Conservation (phyloP, 1,284 basidiomycete species). For the Paramarasmius palmivorus region DNA sequence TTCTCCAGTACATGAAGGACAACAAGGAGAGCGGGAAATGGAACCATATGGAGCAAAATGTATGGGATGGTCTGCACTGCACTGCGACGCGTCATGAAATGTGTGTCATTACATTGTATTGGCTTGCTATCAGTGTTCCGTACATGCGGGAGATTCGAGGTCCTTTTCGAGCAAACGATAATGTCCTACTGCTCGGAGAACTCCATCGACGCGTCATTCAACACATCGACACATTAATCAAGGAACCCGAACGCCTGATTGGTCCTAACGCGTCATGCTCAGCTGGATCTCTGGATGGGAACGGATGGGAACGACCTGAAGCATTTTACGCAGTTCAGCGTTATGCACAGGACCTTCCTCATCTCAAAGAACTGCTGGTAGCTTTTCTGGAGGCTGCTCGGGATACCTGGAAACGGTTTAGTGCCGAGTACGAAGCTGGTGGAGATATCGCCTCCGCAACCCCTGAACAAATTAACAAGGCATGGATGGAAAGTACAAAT, state of each 20-base stretch:
- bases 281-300: slow-evolving; percentile 2
- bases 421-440: slow-evolving; percentile 5
- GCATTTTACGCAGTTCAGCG: slow-evolving; percentile 4
- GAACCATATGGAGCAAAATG: slow-evolving; percentile 18
- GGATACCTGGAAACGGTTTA: slow-evolving; percentile 11
- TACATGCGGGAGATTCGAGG: slow-evolving; percentile 19
- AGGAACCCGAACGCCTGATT: slow-evolving; percentile 9
- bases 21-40: slow-evolving; percentile 24
- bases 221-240: slow-evolving; percentile 11
- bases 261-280: slow-evolving; percentile 1
- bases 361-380: slow-evolving; percentile 5
- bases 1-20: slow-evolving; percentile 23
- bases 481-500: slow-evolving; percentile 17
- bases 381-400: slow-evolving; percentile 4
- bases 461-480: slow-evolving; percentile 13
- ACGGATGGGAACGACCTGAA: slow-evolving; percentile 7
- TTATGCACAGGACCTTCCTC: neutral
- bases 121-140: slow-evolving; percentile 13
- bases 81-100: slow-evolving; percentile 11
- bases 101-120: slow-evolving; percentile 12
- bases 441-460: slow-evolving; percentile 7
- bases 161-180: slow-evolving; percentile 7
- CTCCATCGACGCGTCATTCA: slow-evolving; percentile 14
- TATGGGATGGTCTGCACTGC: slow-evolving; percentile 9
- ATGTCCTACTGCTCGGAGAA: slow-evolving; percentile 12